A percentile compares a stretch with the other conserved stretches of the same genome.
These are phyloP conservation scores for Kockovaella imperatae DNA, from an alignment of 768 basidiomycete genomes.

Conservation along the genomic window DNA sequence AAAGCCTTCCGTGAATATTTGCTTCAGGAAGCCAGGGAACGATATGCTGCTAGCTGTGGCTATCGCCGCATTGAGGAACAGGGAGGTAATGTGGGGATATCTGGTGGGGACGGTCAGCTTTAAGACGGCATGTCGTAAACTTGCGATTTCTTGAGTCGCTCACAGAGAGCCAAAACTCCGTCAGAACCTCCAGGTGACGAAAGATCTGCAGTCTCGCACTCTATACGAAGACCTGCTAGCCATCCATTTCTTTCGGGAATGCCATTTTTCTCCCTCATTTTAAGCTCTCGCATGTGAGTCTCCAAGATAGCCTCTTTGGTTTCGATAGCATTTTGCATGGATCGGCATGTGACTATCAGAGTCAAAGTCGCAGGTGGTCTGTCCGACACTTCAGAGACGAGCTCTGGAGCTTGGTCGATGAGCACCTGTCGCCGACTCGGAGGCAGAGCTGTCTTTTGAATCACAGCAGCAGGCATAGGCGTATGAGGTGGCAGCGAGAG, in stretches of 20 bases:
- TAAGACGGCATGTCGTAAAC: slow-evolving; percentile 3
- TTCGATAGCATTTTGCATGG: slow-evolving; percentile 21
- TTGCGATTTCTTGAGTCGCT: slow-evolving; percentile 31
- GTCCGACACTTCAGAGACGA: background rate
- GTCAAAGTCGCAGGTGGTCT: slow-evolving; percentile 33
- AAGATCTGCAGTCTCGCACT: slow-evolving; percentile 39
- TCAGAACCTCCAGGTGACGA: slow-evolving; percentile 27
- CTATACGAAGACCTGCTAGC: slow-evolving; percentile 35
- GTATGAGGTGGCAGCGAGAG: slow-evolving; percentile 27
- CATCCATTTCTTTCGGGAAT: slow-evolving; percentile 26
- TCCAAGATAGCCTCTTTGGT: slow-evolving; percentile 25
- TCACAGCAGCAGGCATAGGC: slow-evolving; percentile 14
- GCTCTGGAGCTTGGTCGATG: background rate
- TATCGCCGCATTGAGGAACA: slow-evolving; percentile 44
- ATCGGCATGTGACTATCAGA: slow-evolving; percentile 43
- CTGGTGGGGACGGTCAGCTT: slow-evolving; percentile 11
- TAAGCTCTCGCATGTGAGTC: slow-evolving; percentile 23
- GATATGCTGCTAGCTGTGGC: slow-evolving; percentile 30
- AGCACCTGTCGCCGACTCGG: slow-evolving; percentile 8
- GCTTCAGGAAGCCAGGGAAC: slow-evolving; percentile 23
- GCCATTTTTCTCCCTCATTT: slow-evolving; percentile 18
- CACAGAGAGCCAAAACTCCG: slow-evolving; percentile 34
- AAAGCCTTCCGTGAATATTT: slow-evolving; percentile 26
- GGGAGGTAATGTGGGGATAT: slow-evolving; percentile 42
- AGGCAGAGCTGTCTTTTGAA: slow-evolving; percentile 18